Conservation (phyloP, 2,329 filamentous ascomycete genomes). For the Madurella mycetomatis region DNA sequence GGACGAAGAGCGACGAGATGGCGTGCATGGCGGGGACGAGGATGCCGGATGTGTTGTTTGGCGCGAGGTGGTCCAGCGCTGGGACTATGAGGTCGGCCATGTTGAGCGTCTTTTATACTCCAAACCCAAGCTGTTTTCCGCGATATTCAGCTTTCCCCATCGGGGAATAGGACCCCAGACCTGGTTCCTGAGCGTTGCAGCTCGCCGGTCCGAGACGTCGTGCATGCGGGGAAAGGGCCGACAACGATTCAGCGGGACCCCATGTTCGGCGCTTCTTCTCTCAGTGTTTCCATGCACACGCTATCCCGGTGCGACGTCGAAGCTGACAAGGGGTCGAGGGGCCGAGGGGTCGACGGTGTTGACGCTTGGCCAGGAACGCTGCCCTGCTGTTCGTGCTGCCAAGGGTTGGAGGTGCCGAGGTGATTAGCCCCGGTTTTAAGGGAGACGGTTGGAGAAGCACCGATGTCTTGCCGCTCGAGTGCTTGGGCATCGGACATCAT, state of each 20-base stretch:
- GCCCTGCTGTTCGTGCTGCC: neutral
- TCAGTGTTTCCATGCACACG: constrained; percentile 1
- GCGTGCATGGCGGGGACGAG: constrained; percentile 35
- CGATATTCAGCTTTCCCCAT: neutral
- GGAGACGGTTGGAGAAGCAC: constrained; percentile 22
- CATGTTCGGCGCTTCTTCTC: constrained; percentile 15
- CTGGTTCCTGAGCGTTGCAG: neutral
- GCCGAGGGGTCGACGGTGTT: neutral
- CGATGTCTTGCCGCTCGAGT: constrained; percentile 23
- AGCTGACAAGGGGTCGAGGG: neutral
- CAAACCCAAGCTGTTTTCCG: neutral
- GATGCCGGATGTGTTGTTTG: constrained; percentile 17
- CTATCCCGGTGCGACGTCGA: constrained; percentile 1
- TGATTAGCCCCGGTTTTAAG: constrained; percentile 4
- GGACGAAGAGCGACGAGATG: constrained; percentile 45
- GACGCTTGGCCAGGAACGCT: neutral
- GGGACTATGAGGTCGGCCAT: constrained; percentile 20
- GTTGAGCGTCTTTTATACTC: constrained; percentile 11
- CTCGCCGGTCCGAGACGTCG: neutral
- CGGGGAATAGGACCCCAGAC: neutral
- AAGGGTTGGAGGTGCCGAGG: neutral
- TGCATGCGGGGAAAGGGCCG: constrained; percentile 21
- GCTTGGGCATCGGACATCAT: neutral
- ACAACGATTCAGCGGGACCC: constrained; percentile 5
- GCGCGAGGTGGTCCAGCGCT: constrained; percentile 12